Evolutionary conservation across 192 early-diverging fungal genomes (phyloP), one percentile per base, ranked within the genome.

Genomic region (Helicostylum pulchrum): DNA sequence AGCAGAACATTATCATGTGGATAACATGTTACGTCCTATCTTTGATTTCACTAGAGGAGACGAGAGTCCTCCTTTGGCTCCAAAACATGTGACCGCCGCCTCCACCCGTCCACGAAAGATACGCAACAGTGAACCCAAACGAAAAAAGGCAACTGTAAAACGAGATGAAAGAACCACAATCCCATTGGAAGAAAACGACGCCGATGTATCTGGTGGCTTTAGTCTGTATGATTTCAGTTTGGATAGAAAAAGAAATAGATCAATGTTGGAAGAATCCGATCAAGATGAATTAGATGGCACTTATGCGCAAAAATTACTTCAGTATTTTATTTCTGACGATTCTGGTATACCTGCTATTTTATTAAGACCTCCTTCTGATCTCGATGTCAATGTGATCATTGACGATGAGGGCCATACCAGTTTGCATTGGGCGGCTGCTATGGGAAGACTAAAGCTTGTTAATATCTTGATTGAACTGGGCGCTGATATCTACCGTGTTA

Each of bases 331-430:
- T 17, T 67, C 71, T 7, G 56, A 53, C 15, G 49, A 61, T 21
- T 42, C 53, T 9, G 55, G 56, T 11, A 44, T 67, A 7, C 62
- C 71, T 6, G 45, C 42, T 11, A n/a, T 73, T 9, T 49, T 73
- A 10, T 30, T 58, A 12, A 47, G 64, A 3, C 82, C 84, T 12
- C 86, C 87, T 9, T 15, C 73, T 0, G 88, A 96, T 48, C 75
- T 94, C 15, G 88, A 98, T 76, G 77, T 96, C 45, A 85, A 94
- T 70, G 62, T 92, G 3, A 81, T 89, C 15, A 92, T 99, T 47
- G 97, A 99, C 60, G 95, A 99, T 48, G 92, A 94, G 54, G 96
- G 94, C 7, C 95, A 99, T 70, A 92, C 93, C 0, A 83, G 92
- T 2, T 73, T 98, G 11, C 97, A 99, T 62, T 99, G 96, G 96